These are phyloP conservation scores for Schizochytrium sp. DNA, from an alignment of 108 stramenopile species.

Conservation along the genomic window DNA sequence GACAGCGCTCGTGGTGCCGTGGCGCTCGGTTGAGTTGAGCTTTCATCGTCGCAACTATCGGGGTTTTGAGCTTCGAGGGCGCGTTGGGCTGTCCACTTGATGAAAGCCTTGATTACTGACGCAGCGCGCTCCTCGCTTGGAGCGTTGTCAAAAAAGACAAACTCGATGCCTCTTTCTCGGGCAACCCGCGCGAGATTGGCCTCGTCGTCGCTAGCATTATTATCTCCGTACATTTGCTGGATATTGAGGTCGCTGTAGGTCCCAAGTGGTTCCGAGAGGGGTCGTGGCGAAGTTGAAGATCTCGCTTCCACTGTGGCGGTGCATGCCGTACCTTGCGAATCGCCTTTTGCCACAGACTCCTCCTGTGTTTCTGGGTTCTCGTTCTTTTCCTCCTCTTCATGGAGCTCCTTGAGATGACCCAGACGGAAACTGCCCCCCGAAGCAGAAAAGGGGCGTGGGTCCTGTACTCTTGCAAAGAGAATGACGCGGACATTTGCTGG, in stretches of 20 bases:
- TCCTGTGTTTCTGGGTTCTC: not conserved
- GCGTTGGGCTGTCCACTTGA: not conserved
- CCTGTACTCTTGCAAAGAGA: not conserved
- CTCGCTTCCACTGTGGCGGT: too few species aligned
- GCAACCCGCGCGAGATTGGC: not conserved
- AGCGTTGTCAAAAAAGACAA: not conserved
- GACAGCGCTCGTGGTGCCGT: not conserved
- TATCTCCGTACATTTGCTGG: too few species aligned
- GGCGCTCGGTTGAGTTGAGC: too few species aligned
- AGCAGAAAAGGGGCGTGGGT: not conserved
- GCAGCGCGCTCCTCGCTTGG: not conserved
- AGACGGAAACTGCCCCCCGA: too few species aligned
- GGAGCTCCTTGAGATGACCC: too few species aligned
- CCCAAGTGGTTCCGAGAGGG: too few species aligned
- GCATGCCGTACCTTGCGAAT: too few species aligned
- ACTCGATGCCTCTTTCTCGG: not conserved
- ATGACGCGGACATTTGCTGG: not conserved
- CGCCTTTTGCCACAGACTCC: too few species aligned
- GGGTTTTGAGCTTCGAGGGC: not conserved
- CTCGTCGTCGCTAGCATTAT: not conserved
- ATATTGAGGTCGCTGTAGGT: too few species aligned
- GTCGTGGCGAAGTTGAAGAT: too few species aligned
- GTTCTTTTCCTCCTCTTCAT: not conserved
- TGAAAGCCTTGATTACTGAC: not conserved
- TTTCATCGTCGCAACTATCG: too few species aligned